Percentiles rank a stretch among this genome's conserved stretches.
phyloP scores from a whole-genome alignment of 192 early-diverging fungal species.

The Geranomyces michiganensis region DNA sequence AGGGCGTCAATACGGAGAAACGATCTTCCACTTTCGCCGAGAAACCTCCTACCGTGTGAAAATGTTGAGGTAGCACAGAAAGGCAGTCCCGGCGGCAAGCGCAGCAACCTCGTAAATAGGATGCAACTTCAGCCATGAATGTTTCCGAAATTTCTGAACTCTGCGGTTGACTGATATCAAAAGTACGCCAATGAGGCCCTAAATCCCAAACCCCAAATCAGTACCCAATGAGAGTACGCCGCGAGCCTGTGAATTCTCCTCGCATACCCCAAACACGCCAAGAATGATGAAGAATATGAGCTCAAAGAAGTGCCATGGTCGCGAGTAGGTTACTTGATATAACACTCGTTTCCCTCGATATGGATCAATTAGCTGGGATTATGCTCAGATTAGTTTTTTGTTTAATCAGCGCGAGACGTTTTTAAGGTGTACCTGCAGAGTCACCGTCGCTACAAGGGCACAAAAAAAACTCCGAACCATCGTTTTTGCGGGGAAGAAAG shows the following conservation, averaged over 20 bases:
- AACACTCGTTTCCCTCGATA: constrained; percentile 58
- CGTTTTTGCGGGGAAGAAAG: constrained; percentile 90
- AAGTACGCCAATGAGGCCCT: constrained; percentile 86
- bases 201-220: not conserved
- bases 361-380: constrained; percentile 67
- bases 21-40: not conserved
- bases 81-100: constrained; percentile 72
- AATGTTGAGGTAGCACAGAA: constrained; percentile 76
- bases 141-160: constrained; percentile 72
- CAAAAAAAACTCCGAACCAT: constrained; percentile 96
- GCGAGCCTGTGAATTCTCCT: too few relatives aligned
- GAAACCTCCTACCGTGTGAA: constrained; percentile 66
- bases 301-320: constrained; percentile 93
- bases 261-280: constrained; percentile 73
- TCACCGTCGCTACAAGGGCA: constrained; percentile 85
- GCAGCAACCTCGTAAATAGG: constrained; percentile 76
- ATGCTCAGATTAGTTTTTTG: constrained; percentile 50
- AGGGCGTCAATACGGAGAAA: not conserved
- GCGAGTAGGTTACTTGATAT: constrained; percentile 81
- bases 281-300: constrained; percentile 81
- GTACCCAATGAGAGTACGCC: not conserved
- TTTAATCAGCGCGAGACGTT: too few relatives aligned
- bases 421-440: constrained; percentile 68
- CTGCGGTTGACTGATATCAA: constrained; percentile 73
- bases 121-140: constrained; percentile 64